A percentile compares a stretch with the other conserved stretches of the same genome.
phyloP scores from a whole-genome alignment of 495 filamentous ascomycete species.

The Staphylotrichum longicolle region DNA sequence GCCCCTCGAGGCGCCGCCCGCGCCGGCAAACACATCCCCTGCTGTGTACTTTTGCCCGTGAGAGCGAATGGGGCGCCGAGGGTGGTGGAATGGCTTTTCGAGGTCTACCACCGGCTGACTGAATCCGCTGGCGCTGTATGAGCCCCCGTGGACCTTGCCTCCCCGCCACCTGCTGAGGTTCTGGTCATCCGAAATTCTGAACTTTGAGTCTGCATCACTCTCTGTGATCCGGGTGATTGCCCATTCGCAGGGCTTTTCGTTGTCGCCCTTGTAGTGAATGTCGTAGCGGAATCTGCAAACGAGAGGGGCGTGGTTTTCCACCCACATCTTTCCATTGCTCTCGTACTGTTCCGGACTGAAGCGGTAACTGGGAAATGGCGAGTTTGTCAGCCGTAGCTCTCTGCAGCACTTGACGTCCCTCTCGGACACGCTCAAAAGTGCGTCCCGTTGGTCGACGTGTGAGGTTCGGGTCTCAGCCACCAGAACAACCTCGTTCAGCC shows the following conservation, averaged over 20 bases:
- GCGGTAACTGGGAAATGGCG: constrained; percentile 40
- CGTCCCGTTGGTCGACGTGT: constrained; percentile 34
- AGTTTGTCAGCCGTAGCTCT: constrained; percentile 53
- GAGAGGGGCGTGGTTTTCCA: constrained; percentile 35
- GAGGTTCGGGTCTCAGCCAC: constrained; percentile 47
- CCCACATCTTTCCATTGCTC: constrained; percentile 19
- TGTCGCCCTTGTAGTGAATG: constrained; percentile 24
- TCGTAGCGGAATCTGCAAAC: constrained; percentile 41
- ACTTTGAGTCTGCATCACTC: constrained; percentile 24
- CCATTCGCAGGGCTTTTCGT: constrained; percentile 35
- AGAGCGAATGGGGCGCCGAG: neutral
- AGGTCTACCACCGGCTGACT: constrained; percentile 14
- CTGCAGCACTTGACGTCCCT: constrained; percentile 38
- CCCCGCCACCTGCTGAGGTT: constrained; percentile 42
- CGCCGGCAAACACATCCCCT: constrained; percentile 73
- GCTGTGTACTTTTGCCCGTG: constrained; percentile 56
- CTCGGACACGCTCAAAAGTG: constrained; percentile 43
- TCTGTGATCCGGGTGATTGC: constrained; percentile 27
- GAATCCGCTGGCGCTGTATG: constrained; percentile 15
- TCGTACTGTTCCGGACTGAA: constrained; percentile 16
- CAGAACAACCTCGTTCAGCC: constrained; percentile 44
- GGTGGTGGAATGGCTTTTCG: neutral
- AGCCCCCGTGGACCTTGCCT: constrained; percentile 39
- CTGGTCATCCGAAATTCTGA: constrained; percentile 1
- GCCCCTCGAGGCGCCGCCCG: constrained; percentile 71